Evolutionary conservation across 768 basidiomycete species (phyloP).

Genomic region (Imleria badia): DNA sequence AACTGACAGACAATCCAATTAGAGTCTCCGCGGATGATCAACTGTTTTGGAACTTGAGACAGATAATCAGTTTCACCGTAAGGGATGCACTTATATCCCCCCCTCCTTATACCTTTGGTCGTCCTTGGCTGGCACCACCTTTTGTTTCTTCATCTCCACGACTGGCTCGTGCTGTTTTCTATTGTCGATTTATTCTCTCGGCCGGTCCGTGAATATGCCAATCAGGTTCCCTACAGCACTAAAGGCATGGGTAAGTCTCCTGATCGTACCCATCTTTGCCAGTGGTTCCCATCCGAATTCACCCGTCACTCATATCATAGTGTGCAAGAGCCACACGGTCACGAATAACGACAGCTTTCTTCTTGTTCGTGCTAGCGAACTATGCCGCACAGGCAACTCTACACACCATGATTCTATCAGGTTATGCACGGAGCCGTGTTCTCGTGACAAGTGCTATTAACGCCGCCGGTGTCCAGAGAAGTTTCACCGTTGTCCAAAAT

Average conservation of each 20-base stretch:
- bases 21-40: background rate
- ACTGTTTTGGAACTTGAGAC: background rate
- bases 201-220: background rate
- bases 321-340: constrained; percentile 49
- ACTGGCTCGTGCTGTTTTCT: constrained; percentile 11
- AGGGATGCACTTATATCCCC: background rate
- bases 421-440: constrained; percentile 36
- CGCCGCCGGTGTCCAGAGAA: constrained; percentile 25
- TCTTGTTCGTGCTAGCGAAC: constrained; percentile 44
- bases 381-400: constrained; percentile 42
- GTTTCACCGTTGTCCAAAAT: constrained; percentile 21
- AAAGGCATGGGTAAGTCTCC: constrained; percentile 15
- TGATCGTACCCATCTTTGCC: background rate
- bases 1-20: too few species aligned
- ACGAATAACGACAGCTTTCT: constrained; percentile 49
- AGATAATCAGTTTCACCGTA: background rate
- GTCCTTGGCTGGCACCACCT: background rate
- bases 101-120: background rate
- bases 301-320: constrained; percentile 25
- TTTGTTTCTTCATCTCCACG: constrained; percentile 6
- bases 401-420: constrained; percentile 39
- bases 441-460: constrained; percentile 35
- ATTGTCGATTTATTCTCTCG: background rate
- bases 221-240: background rate
- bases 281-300: background rate